A percentile compares a stretch with the other conserved stretches of the same genome.
Conservation (phyloP, 768 basidiomycete species). For the Hysterangium stoloniferum region DNA sequence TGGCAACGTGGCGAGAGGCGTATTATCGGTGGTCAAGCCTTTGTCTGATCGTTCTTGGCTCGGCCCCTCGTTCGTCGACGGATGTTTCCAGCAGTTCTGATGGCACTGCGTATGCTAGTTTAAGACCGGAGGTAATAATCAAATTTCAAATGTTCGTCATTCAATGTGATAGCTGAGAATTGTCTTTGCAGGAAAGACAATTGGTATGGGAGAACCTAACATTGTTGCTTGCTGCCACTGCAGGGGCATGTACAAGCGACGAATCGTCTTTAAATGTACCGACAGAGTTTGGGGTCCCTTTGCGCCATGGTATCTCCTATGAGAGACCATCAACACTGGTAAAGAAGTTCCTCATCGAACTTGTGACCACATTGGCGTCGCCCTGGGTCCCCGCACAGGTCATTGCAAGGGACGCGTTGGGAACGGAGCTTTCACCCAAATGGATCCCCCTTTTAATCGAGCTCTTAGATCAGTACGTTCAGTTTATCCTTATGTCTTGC, state of each 20-base stretch:
- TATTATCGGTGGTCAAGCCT: slow-evolving; percentile 68
- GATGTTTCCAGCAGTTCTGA: slow-evolving; percentile 1
- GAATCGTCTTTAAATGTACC: slow-evolving; percentile 16
- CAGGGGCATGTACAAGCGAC: slow-evolving; percentile 54
- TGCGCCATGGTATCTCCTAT: slow-evolving; percentile 3
- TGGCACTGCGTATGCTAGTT: background rate
- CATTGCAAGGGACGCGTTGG: slow-evolving; percentile 71
- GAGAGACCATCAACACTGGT: slow-evolving; percentile 39
- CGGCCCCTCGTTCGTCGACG: slow-evolving; percentile 5
- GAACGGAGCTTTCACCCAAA: slow-evolving; percentile 65
- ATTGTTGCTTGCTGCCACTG: slow-evolving; percentile 67
- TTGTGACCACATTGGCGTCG: slow-evolving; percentile 62
- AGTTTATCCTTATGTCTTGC: background rate
- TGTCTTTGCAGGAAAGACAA: slow-evolving; percentile 48
- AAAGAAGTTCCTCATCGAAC: slow-evolving; percentile 54
- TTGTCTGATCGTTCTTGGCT: slow-evolving; percentile 23
- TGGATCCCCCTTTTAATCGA: slow-evolving; percentile 61
- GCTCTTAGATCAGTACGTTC: slow-evolving; percentile 64
- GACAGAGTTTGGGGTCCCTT: slow-evolving; percentile 3
- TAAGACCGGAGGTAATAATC: slow-evolving; percentile 1
- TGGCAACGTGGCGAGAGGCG: slow-evolving; percentile 79
- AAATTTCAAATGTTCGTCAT: slow-evolving; percentile 14
- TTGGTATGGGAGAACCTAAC: slow-evolving; percentile 84
- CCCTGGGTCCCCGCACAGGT: slow-evolving; percentile 65
- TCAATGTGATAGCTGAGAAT: too few species aligned